Conservation (phyloP, 2,329 filamentous ascomycete genomes). For the Zymoseptoria passerinii region DNA sequence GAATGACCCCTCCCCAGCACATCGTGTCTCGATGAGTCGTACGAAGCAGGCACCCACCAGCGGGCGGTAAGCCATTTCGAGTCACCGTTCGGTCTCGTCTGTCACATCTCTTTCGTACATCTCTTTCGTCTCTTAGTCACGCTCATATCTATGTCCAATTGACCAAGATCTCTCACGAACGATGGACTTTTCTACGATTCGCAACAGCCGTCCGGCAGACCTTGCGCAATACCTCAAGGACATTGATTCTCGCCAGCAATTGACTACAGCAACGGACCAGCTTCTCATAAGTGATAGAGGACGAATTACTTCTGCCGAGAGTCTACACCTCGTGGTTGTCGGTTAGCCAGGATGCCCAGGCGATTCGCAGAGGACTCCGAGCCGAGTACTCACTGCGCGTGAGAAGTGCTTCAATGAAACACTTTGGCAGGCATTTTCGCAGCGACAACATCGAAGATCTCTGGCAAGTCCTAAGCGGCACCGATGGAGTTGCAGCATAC, state of each 20-base stretch:
- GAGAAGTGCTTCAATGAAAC: constrained; percentile 11
- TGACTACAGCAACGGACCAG: constrained; percentile 7
- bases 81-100: not conserved
- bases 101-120: not conserved
- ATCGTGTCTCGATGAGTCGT: not conserved
- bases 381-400: constrained; percentile 7
- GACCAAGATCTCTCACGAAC: not conserved
- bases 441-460: constrained; percentile 4
- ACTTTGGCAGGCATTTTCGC: constrained; percentile 10
- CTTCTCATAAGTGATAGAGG: constrained; percentile 10
- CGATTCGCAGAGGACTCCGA: constrained; percentile 9
- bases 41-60: not conserved
- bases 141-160: not conserved
- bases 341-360: constrained; percentile 9
- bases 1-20: not conserved
- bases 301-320: constrained; percentile 13
- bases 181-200: constrained; percentile 7
- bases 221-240: constrained; percentile 8
- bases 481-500: constrained; percentile 12
- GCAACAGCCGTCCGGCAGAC: constrained; percentile 1
- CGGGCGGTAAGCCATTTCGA: not conserved
- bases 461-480: constrained; percentile 15
- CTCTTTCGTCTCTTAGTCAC: not conserved
- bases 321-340: constrained; percentile 16
- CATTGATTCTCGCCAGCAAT: not conserved